Evolutionary conservation across 192 early-diverging fungal genomes (phyloP), one percentile per base, ranked within the genome.

Genomic region (Mortierella claussenii): DNA sequence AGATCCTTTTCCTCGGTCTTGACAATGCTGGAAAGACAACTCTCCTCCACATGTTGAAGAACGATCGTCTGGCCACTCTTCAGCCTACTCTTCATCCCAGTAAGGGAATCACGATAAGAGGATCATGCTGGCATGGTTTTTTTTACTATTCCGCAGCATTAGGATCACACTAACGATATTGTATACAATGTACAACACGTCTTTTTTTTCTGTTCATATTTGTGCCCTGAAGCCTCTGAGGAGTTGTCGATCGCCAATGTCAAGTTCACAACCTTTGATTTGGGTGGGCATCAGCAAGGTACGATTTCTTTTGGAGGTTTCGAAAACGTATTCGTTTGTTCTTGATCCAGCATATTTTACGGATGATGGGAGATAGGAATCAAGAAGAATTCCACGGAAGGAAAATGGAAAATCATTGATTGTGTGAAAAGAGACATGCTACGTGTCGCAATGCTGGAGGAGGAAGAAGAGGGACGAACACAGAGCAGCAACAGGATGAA

Each of bases 21-120:
- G 97, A 99, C 82, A 97, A 97, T 85, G 95, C 95, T 58, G 95
- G 95, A 59, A 99, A 99, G 85, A 99, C 97, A 3, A 99, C 97
- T 49, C 87, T 99, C 20, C 88, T 99, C 54, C 97, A 99, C 86
- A 97, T 99, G 94, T 88, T 99, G 71, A 99, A 99, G 89, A 99
- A 96, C 82, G 96, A 97, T 81, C 93, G 97, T 68, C 81, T 99
- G 78, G 95, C 95, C 33, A 92, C 92, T 49, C 86, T 97, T 34
- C 90, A 94, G 75, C 97, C 97, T 28, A 99, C 97, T 37, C 89
- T 96, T 82, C 96, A 99, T 80, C 97, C 97, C 58, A 99, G 95
- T 96, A 88, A 74, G 92, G 80, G 12, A 1, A 10, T 9, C 11
- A 27, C 21, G 7, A 7, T 10, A 40, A 40, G 13, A 40, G 13